Percentiles rank a stretch among this genome's conserved stretches.
phyloP scores from a whole-genome alignment of 2,329 filamentous ascomycete genomes.

The Keithomyces neogunnii region DNA sequence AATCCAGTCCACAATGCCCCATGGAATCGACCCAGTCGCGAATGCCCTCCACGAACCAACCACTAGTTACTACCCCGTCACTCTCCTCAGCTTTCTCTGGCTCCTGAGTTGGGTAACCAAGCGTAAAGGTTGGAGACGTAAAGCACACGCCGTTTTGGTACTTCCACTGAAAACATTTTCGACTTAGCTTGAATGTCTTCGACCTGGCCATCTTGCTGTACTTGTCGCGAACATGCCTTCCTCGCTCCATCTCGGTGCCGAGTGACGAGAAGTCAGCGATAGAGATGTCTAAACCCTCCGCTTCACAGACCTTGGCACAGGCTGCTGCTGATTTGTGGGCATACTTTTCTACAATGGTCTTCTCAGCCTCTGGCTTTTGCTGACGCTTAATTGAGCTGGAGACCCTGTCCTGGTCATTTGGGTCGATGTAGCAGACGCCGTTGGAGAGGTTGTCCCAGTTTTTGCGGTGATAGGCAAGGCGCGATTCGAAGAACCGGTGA shows the following conservation, averaged over 20 bases:
- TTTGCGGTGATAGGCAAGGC: conserved; percentile 30
- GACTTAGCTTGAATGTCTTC: conserved; percentile 20
- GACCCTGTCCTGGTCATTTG: conserved; percentile 26
- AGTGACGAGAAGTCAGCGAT: conserved; percentile 23
- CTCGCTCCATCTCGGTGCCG: conserved; percentile 18
- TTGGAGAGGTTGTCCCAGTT: conserved; percentile 47
- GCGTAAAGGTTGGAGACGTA: conserved; percentile 33
- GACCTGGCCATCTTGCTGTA: conserved; percentile 15
- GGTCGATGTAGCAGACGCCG: conserved; percentile 35
- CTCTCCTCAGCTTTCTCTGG: conserved; percentile 13
- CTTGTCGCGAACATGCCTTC: conserved; percentile 17
- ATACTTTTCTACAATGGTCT: conserved; percentile 31
- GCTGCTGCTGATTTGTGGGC: conserved; percentile 36
- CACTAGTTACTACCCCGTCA: conserved; percentile 28
- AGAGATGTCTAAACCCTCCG: conserved; percentile 26
- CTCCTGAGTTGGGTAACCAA: conserved; percentile 27
- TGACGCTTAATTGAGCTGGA: conserved; percentile 22
- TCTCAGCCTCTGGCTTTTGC: conserved; percentile 29
- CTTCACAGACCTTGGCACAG: conserved; percentile 42
- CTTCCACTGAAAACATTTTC: conserved; percentile 38
- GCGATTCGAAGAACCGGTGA: conserved; percentile 35
- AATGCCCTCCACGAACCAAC: conserved; percentile 39
- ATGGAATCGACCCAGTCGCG: conserved; percentile 36
- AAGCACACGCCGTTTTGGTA: conserved; percentile 37
- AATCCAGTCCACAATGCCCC: conserved; percentile 33